Percentiles rank a stretch among this genome's conserved stretches.
Conservation (phyloP, 2,329 filamentous ascomycete species). For the Aschersonia sp. region DNA sequence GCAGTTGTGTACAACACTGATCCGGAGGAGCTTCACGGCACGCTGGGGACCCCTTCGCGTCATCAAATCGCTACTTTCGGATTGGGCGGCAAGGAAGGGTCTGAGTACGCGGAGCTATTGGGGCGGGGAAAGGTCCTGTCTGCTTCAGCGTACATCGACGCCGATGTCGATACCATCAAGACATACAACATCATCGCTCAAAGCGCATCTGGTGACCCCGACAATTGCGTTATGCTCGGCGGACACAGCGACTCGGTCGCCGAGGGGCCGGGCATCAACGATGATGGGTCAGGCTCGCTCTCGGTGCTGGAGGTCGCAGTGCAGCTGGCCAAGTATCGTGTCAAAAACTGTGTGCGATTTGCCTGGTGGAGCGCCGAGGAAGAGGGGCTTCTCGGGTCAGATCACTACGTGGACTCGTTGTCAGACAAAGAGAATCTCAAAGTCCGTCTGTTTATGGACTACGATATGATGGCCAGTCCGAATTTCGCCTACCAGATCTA, state of each 20-base stretch:
- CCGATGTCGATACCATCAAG: conserved; percentile 35
- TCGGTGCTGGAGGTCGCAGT: conserved; percentile 48
- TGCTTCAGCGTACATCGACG: conserved; percentile 44
- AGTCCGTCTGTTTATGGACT: conserved; percentile 54
- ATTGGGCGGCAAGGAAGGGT: conserved; percentile 43
- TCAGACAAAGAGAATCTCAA: conserved; percentile 42
- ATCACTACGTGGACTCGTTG: conserved; percentile 42
- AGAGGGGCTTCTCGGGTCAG: conserved; percentile 49
- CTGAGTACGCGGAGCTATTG: conserved; percentile 38
- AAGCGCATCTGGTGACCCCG: conserved; percentile 40
- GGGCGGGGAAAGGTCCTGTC: conserved; percentile 32
- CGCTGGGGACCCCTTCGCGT: conserved; percentile 45
- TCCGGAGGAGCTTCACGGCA: conserved; percentile 47
- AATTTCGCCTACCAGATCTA: conserved; percentile 58
- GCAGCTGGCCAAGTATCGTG: conserved; percentile 39
- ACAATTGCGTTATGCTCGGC: conserved; percentile 52
- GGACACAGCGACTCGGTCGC: conserved; percentile 49
- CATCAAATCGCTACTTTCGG: conserved; percentile 56
- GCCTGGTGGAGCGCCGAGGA: conserved; percentile 57
- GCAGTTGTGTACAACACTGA: conserved; percentile 65
- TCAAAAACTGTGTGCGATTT: conserved; percentile 52
- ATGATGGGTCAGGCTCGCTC: conserved; percentile 55
- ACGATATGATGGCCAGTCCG: conserved; percentile 54
- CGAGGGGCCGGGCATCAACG: conserved; percentile 60
- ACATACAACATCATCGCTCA: conserved; percentile 50